Evolutionary conservation across 345 rosid genomes (phyloP).

Genomic region (Durio zibethinus): DNA sequence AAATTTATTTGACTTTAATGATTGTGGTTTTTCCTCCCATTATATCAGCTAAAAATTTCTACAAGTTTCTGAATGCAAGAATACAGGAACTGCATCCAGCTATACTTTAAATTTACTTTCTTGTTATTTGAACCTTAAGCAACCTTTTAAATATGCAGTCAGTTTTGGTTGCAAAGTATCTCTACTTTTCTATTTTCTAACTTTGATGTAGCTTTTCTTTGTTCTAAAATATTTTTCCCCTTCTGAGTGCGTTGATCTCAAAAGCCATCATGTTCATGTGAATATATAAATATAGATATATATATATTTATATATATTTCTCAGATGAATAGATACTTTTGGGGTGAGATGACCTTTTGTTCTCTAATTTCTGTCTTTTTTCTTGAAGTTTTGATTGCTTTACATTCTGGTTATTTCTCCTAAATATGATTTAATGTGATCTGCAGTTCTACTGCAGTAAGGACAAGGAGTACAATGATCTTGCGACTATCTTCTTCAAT

Average conservation of each 20-base stretch:
- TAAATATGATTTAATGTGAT: conserved; percentile 12
- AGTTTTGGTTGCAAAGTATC: background rate
- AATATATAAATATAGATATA: too few species aligned
- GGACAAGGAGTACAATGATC: conserved; percentile 85
- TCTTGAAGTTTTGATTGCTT: background rate
- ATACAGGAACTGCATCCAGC: background rate
- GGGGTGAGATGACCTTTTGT: too few species aligned
- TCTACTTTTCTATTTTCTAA: background rate
- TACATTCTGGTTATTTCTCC: background rate
- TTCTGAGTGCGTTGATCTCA: background rate
- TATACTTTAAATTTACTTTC: background rate
- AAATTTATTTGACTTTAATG: background rate
- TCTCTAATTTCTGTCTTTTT: background rate
- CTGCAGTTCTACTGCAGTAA: conserved; percentile 85
- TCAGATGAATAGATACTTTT: too few species aligned
- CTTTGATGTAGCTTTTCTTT: background rate
- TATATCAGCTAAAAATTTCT: background rate
- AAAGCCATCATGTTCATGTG: background rate
- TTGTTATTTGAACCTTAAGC: background rate
- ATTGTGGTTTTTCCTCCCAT: background rate
- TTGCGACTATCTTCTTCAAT: conserved; percentile 95
- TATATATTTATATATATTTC: too few species aligned
- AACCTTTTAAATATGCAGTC: background rate
- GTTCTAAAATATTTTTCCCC: background rate
- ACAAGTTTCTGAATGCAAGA: background rate